Conservation (phyloP, 2,329 filamentous ascomycete genomes). For the Talaromyces pinophilus region DNA sequence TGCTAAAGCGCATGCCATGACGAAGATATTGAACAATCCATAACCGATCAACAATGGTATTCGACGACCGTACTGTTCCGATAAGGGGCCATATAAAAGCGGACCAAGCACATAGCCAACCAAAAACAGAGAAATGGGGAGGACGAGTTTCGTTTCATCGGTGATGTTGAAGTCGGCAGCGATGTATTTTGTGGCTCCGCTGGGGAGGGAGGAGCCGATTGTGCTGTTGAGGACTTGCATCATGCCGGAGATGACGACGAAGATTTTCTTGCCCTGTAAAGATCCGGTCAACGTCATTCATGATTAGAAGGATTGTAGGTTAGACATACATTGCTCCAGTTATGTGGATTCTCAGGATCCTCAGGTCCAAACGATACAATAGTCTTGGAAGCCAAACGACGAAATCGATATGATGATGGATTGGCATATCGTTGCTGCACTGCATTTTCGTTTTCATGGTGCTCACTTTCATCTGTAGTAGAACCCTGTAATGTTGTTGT, state of each 20-base stretch:
- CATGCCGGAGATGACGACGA: constrained; percentile 40
- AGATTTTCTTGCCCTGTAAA: constrained; percentile 35
- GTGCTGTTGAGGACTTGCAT: constrained; percentile 46
- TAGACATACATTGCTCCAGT: constrained; percentile 36
- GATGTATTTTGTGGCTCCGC: constrained; percentile 42
- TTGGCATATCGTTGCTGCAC: constrained; percentile 32
- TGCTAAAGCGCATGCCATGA: constrained; percentile 47
- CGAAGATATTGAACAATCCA: constrained; percentile 45
- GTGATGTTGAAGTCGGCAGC: constrained; percentile 38
- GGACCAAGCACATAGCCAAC: constrained; percentile 48
- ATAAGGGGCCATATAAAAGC: constrained; percentile 47
- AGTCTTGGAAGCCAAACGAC: constrained; percentile 40
- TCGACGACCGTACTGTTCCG: constrained; percentile 47
- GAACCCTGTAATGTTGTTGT: constrained; percentile 12
- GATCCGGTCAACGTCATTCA: neutral
- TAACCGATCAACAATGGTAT: constrained; percentile 54
- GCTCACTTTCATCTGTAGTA: constrained; percentile 1
- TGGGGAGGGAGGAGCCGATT: constrained; percentile 42
- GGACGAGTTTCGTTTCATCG: constrained; percentile 36
- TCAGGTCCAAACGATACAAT: constrained; percentile 38
- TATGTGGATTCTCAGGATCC: constrained; percentile 39
- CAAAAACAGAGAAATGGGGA: constrained; percentile 45
- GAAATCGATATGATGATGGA: constrained; percentile 34
- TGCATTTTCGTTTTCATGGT: constrained; percentile 24
- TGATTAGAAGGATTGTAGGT: neutral